Evolutionary conservation across 805 yeast species (phyloP).

Genomic region (Metschnikowia koreensis): DNA sequence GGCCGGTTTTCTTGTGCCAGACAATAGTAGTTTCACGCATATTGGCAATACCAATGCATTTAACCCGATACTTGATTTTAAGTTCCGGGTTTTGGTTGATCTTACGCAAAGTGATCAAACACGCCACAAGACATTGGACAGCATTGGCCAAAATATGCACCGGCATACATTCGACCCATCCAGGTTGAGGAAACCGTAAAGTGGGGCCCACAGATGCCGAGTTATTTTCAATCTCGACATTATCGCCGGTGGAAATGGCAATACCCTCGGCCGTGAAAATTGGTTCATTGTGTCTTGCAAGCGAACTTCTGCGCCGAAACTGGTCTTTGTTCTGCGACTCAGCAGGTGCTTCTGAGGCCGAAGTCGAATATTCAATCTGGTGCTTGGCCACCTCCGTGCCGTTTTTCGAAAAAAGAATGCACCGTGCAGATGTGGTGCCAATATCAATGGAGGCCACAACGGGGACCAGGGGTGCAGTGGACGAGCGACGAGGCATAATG

Average conservation of each 20-base stretch:
- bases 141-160: slow-evolving; percentile 77
- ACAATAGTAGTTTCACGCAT: slow-evolving; percentile 93
- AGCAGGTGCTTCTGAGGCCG: slow-evolving; percentile 56
- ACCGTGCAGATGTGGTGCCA: slow-evolving; percentile 91
- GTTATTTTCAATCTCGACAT: slow-evolving; percentile 62
- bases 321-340: slow-evolving; percentile 42
- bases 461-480: slow-evolving; percentile 41
- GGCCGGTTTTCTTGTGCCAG: slow-evolving; percentile 83
- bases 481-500: slow-evolving; percentile 42
- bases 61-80: slow-evolving; percentile 57
- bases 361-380: slow-evolving; percentile 84
- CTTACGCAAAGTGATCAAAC: slow-evolving; percentile 54
- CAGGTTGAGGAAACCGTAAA: slow-evolving; percentile 73
- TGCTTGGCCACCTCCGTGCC: slow-evolving; percentile 84
- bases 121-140: slow-evolving; percentile 71
- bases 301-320: slow-evolving; percentile 44
- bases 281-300: slow-evolving; percentile 49
- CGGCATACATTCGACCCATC: slow-evolving; percentile 95
- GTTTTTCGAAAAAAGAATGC: slow-evolving; percentile 68
- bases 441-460: slow-evolving; percentile 75
- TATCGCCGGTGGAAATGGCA: slow-evolving; percentile 57
- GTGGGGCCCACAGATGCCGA: slow-evolving; percentile 59
- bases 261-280: slow-evolving; percentile 75
- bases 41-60: slow-evolving; percentile 84
- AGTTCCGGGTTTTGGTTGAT: slow-evolving; percentile 52